Conservation (phyloP, 371 early-diverging fungal genomes). For the Saksenaea oblongispora region DNA sequence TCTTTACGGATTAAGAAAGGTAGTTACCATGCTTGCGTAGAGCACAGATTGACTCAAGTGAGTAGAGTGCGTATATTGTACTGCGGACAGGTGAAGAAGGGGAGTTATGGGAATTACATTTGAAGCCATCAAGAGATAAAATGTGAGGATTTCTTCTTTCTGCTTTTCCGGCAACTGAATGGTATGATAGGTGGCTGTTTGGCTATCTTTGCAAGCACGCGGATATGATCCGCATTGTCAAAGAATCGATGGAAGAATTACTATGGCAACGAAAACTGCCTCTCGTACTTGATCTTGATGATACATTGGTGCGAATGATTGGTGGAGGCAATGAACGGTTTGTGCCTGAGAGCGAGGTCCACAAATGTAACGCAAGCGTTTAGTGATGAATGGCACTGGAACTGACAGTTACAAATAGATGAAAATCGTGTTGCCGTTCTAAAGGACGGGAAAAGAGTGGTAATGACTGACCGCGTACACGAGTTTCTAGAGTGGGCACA, state of each 20-base stretch:
- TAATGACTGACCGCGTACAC: slow-evolving; percentile 69
- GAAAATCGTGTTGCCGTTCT: slow-evolving; percentile 63
- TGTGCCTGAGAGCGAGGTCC: slow-evolving; percentile 63
- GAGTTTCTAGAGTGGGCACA: slow-evolving; percentile 81
- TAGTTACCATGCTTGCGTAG: not conserved
- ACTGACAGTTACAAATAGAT: slow-evolving; percentile 34
- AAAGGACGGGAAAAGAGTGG: slow-evolving; percentile 67
- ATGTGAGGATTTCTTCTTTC: slow-evolving; percentile 36
- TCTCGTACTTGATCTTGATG: slow-evolving; percentile 79
- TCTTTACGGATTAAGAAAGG: slow-evolving; percentile 48
- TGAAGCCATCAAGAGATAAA: slow-evolving; percentile 68
- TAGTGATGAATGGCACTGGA: not conserved
- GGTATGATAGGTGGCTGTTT: slow-evolving; percentile 50
- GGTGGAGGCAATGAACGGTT: slow-evolving; percentile 68
- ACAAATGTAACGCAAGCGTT: slow-evolving; percentile 25
- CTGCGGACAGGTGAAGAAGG: slow-evolving; percentile 45
- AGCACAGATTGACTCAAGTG: not conserved
- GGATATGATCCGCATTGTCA: slow-evolving; percentile 56
- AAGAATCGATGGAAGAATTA: slow-evolving; percentile 46
- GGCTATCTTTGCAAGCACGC: slow-evolving; percentile 67
- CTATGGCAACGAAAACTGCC: slow-evolving; percentile 60
- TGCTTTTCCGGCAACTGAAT: not conserved
- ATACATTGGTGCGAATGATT: slow-evolving; percentile 75
- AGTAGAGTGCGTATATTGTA: slow-evolving; percentile 57
- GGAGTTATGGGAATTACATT: slow-evolving; percentile 70